Percentiles rank a stretch among this genome's conserved stretches.
phyloP scores from a whole-genome alignment of 176 grass and related monocot genomes.

The Zoysia japonica region DNA sequence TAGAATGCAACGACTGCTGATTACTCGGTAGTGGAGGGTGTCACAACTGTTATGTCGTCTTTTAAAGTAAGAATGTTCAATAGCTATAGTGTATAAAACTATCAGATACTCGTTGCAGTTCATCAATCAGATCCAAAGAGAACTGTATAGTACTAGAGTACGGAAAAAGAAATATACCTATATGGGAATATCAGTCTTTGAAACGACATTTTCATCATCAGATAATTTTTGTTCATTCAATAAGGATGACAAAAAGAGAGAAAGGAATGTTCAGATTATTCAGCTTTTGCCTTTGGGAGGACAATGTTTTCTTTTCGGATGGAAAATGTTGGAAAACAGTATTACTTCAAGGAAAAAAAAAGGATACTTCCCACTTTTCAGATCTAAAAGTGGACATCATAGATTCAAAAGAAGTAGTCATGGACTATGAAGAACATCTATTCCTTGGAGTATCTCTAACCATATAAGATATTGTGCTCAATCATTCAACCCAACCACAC shows the following conservation, averaged over 20 bases:
- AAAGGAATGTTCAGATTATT: slow-evolving; percentile 16
- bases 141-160: not conserved
- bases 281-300: not conserved
- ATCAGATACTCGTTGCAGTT: not conserved
- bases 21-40: not conserved
- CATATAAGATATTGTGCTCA: slow-evolving; percentile 30
- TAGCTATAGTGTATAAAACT: not conserved
- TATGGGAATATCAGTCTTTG: not conserved
- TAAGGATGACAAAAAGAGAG: slow-evolving; percentile 21
- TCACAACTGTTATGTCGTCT: not conserved
- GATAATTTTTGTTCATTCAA: slow-evolving; percentile 8
- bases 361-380: slow-evolving; percentile 9
- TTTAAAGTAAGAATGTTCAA: not conserved
- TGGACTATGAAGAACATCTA: not conserved
- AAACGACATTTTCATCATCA: slow-evolving; percentile 1
- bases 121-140: not conserved
- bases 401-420: not conserved
- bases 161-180: not conserved
- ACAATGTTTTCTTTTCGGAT: not conserved
- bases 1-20: not conserved
- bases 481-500: slow-evolving; percentile 38
- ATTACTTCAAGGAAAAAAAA: slow-evolving; percentile 1
- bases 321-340: slow-evolving; percentile 9
- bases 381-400: not conserved
- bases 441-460: not conserved